These are phyloP conservation scores for Maudiozyma pseudohumilis DNA, from an alignment of 805 yeast species.

Conservation along the genomic window DNA sequence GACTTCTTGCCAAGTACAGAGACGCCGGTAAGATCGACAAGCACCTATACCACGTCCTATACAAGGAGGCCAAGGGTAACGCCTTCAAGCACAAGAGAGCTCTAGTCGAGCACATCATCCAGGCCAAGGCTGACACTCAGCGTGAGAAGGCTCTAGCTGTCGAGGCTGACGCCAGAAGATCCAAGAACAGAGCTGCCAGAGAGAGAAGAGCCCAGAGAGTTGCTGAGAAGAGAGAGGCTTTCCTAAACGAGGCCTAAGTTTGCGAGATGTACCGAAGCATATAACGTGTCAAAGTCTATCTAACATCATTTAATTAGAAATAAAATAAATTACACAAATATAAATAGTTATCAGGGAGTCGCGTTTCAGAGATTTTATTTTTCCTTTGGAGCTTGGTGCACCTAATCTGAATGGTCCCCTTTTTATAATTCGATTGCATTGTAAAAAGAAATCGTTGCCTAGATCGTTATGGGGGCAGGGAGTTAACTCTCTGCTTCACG, in stretches of 20 bases:
- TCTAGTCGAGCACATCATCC: constrained; percentile 97
- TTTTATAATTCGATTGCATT: too few species aligned
- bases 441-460: too few species aligned
- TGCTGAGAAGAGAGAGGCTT: constrained; percentile 95
- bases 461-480: too few species aligned
- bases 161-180: constrained; percentile 99
- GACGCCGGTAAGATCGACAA: constrained; percentile 99
- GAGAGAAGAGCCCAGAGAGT: constrained; percentile 96
- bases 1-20: constrained; percentile 96
- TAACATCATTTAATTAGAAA: too few species aligned
- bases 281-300: too few species aligned
- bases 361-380: too few species aligned
- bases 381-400: too few species aligned
- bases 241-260: constrained; percentile 72
- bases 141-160: constrained; percentile 98
- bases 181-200: constrained; percentile 97
- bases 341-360: too few species aligned
- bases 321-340: too few species aligned
- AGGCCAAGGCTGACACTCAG: constrained; percentile 99
- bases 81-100: constrained; percentile 99
- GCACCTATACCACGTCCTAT: constrained; percentile 95
- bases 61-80: constrained; percentile 99
- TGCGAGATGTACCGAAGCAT: too few species aligned
- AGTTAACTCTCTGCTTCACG: too few species aligned
- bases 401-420: too few species aligned